A percentile compares a stretch with the other conserved stretches of the same genome.
Conservation (phyloP, 2,329 filamentous ascomycete species). For the Fragosphaeria purpurea region DNA sequence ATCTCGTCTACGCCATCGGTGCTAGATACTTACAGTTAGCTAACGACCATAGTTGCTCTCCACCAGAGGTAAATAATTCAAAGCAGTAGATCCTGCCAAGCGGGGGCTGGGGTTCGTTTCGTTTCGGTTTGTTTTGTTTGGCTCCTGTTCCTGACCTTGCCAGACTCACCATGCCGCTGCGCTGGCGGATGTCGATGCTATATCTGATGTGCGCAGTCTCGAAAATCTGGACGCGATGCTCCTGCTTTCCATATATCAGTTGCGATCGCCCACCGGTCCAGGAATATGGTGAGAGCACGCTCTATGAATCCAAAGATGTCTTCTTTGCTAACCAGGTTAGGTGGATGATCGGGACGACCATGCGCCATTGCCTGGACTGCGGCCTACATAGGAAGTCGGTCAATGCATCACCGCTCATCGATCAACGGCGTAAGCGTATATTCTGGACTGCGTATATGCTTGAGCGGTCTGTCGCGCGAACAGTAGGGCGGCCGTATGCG, state of each 20-base stretch:
- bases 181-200: slow-evolving; percentile 1
- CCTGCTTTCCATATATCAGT: slow-evolving; percentile 4
- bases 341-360: slow-evolving; percentile 6
- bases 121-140: too few relatives aligned
- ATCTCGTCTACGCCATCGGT: slow-evolving; percentile 4
- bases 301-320: background rate
- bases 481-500: slow-evolving; percentile 1
- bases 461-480: slow-evolving; percentile 2
- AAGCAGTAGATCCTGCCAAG: background rate
- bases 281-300: background rate
- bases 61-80: background rate
- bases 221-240: slow-evolving; percentile 6
- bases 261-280: slow-evolving; percentile 3
- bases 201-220: slow-evolving; percentile 1
- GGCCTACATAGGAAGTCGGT: slow-evolving; percentile 2
- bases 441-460: slow-evolving; percentile 7
- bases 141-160: too few relatives aligned
- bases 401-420: background rate
- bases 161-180: slow-evolving; percentile 1
- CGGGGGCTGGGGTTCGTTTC: too few relatives aligned
- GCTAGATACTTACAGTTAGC: slow-evolving; percentile 4
- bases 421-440: slow-evolving; percentile 6
- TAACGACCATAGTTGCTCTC: background rate
- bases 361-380: slow-evolving; percentile 4
- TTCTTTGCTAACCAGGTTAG: background rate